Base-by-base conservation (phyloP, 78 protist genomes). In the Planoprotostelium fungivorum region DNA sequence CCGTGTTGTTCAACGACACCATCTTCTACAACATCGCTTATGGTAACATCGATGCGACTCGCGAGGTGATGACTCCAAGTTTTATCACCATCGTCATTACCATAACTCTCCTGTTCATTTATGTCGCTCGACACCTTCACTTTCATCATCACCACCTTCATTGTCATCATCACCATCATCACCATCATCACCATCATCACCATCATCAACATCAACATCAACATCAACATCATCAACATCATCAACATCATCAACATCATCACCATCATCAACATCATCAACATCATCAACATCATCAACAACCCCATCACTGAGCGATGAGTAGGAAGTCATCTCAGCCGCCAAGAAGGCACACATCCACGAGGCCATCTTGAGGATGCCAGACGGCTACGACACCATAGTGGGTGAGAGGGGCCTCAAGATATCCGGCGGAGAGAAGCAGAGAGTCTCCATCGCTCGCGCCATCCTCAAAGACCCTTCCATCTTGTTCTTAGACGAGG, bases 1-100 rank as follows among this genome's bases (percentile, higher is more conserved):
- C 95, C 0, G 97, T 96, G n/a, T 88, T 98, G 31, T 98, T 98
- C 95, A 92, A 95, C 35, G 98, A 97, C 37, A 92, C 98, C 0
- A 90, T 98, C 83, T 1, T 0, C 63, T 93, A 94, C 87, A 98
- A 98, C 90, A 95, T 98, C 37, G 84, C 94, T 84, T 96, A 95
- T 89, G 97, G 98, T 35, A 85, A 90, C 35, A 90, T 93, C 35
- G 84, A 39, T 0, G 93, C 91, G 0, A 88, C 94, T 1, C 63
- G 73, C 28, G 90, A 94, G 73, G 73, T 51, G 73, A 51, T 5
- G 73, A 25, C 73, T 16, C n/a, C n/a, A n/a, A n/a, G n/a, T 25
- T 28, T 25, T 28, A 23, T 28, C 83, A 63, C 83, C 23, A 23
- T 28, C 83, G 25, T 5, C 63, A 38, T 90, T 84, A 93, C 89